Evolutionary conservation across 2,329 filamentous ascomycete species (phyloP).

Genomic region (Arthrobotrys entomopaga): DNA sequence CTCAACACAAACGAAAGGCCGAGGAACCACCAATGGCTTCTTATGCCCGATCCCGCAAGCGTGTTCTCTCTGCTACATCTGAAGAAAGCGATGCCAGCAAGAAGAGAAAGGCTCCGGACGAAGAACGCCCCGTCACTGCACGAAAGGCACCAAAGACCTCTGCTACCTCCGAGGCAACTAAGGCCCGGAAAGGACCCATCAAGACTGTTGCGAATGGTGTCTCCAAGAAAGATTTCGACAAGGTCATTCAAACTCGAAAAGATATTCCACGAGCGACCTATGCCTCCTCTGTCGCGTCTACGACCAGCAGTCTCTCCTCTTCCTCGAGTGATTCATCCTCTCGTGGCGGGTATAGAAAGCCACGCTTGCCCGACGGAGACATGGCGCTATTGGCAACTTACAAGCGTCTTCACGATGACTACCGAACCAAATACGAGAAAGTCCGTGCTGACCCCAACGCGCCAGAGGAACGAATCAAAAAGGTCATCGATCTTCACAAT

Average conservation of each 20-base stretch:
- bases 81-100: slow-evolving; percentile 42
- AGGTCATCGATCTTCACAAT: slow-evolving; percentile 51
- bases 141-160: slow-evolving; percentile 49
- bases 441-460: slow-evolving; percentile 42
- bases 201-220: slow-evolving; percentile 40
- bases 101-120: slow-evolving; percentile 46
- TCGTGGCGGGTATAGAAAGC: slow-evolving; percentile 21
- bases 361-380: slow-evolving; percentile 32
- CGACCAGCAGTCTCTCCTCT: slow-evolving; percentile 41
- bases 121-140: slow-evolving; percentile 38
- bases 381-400: slow-evolving; percentile 38
- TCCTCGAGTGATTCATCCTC: slow-evolving; percentile 51
- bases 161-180: slow-evolving; percentile 22
- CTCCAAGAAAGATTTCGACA: slow-evolving; percentile 46
- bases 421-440: slow-evolving; percentile 42
- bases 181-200: slow-evolving; percentile 20
- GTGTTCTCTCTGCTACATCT: slow-evolving; percentile 35
- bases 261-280: slow-evolving; percentile 41
- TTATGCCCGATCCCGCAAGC: slow-evolving; percentile 22
- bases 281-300: slow-evolving; percentile 46
- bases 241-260: slow-evolving; percentile 24
- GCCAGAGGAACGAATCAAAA: slow-evolving; percentile 37
- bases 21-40: slow-evolving; percentile 25
- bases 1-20: slow-evolving; percentile 33
- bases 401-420: slow-evolving; percentile 51